Evolutionary conservation across 1,284 basidiomycete species (phyloP).

Genomic region (Tilletia indica): DNA sequence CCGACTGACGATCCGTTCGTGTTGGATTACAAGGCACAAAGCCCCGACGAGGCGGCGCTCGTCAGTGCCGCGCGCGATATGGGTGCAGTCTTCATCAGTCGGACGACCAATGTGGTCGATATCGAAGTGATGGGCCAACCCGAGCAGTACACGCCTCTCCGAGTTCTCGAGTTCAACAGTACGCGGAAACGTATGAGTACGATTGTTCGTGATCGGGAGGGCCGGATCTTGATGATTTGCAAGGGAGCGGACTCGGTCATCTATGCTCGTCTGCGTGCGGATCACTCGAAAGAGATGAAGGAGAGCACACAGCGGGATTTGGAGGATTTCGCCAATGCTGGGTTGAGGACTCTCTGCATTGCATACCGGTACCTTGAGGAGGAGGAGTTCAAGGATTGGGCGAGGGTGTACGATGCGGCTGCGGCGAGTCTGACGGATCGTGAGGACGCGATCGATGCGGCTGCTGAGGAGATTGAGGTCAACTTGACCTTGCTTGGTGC

Average conservation of each 20-base stretch:
- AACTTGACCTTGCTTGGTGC: conserved; percentile 81
- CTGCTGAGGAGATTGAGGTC: conserved; percentile 79
- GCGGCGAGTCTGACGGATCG: conserved; percentile 72
- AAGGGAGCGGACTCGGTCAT: conserved; percentile 97
- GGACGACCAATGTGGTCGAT: conserved; percentile 72
- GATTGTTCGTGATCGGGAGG: conserved; percentile 77
- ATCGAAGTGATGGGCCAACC: conserved; percentile 87
- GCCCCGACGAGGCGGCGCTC: conserved; percentile 89
- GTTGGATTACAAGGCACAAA: conserved; percentile 91
- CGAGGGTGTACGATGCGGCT: conserved; percentile 77
- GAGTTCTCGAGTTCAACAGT: conserved; percentile 87
- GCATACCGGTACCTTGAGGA: conserved; percentile 77
- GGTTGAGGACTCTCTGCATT: conserved; percentile 86
- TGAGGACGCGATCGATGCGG: conserved; percentile 86
- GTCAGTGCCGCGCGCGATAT: conserved; percentile 87
- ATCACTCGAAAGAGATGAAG: conserved; percentile 75
- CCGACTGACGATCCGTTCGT: conserved; percentile 64
- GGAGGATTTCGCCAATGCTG: conserved; percentile 88
- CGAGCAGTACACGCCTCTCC: conserved; percentile 76
- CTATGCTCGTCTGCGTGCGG: conserved; percentile 73
- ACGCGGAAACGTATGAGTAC: conserved; percentile 92
- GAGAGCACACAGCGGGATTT: conserved; percentile 78
- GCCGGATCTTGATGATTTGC: conserved; percentile 78
- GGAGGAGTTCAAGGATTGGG: conserved; percentile 81
- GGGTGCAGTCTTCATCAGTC: conserved; percentile 84